A percentile compares a stretch with the other conserved stretches of the same genome.
Conservation (phyloP, 495 filamentous ascomycete genomes). For the Xylaria palmicola region DNA sequence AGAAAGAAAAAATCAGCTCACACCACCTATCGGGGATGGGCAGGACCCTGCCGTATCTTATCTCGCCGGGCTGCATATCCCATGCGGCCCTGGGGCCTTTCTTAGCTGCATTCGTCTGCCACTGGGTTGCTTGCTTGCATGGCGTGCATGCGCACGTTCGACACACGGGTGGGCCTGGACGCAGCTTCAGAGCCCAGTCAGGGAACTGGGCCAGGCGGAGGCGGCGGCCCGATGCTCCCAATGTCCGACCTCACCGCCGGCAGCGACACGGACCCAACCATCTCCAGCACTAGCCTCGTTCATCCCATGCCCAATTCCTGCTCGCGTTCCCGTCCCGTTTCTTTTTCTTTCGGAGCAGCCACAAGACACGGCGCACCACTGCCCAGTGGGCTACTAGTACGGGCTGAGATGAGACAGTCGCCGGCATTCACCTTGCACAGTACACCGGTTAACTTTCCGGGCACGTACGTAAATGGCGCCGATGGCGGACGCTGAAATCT, state of each 20-base stretch:
- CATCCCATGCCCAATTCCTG: no score
- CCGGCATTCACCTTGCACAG: no score
- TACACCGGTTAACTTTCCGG: no score
- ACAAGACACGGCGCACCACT: no score
- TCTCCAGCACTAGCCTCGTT: no score
- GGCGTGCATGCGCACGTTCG: neutral
- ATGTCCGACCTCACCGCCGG: neutral
- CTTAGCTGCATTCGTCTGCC: conserved; percentile 1
- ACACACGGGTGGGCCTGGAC: neutral
- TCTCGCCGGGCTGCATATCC: conserved; percentile 1
- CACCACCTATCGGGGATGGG: neutral
- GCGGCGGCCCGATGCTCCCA: neutral
- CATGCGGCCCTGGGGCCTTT: neutral
- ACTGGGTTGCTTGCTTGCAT: conserved; percentile 1
- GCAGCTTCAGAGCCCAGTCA: no score
- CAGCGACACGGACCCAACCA: neutral
- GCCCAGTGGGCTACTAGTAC: no score
- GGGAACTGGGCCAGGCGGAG: neutral
- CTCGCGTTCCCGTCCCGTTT: no score
- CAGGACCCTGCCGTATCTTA: neutral
- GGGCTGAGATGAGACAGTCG: no score
- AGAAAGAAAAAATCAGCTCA: neutral
- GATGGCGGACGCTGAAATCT: no score
- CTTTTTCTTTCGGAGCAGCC: no score
- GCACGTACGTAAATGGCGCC: no score